Conservation (phyloP, 192 early-diverging fungal genomes). For the Mortierella hygrophila region DNA sequence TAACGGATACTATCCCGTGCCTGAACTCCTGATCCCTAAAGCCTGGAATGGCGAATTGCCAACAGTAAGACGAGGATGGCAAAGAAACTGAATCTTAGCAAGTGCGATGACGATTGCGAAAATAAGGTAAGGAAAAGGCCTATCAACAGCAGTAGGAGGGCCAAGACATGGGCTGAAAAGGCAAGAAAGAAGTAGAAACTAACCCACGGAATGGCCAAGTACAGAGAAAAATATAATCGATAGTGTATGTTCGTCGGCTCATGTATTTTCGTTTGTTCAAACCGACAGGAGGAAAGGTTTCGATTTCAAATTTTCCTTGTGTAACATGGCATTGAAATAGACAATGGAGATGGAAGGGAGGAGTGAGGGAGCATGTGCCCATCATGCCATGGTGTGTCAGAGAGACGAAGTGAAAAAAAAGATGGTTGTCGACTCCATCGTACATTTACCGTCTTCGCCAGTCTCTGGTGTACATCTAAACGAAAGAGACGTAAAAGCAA, state of each 20-base stretch:
- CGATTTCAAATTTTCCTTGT: neutral
- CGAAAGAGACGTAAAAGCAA: no score
- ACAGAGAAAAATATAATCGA: neutral
- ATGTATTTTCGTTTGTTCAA: neutral
- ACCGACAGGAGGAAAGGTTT: neutral
- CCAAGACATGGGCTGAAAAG: neutral
- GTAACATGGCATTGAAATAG: neutral
- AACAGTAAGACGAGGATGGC: neutral
- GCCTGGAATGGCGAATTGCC: neutral
- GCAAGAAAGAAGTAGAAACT: neutral
- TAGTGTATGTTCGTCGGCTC: neutral
- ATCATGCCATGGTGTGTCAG: neutral
- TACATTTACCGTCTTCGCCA: no score
- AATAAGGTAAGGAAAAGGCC: neutral
- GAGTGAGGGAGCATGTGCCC: neutral
- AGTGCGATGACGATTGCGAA: neutral
- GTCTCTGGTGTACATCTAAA: no score
- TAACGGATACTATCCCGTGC: neutral
- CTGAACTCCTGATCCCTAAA: neutral
- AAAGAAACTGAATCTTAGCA: neutral
- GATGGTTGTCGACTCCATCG: no score
- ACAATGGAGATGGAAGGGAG: neutral
- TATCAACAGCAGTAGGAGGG: neutral
- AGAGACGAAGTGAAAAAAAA: no score
- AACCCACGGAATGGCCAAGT: neutral